phyloP scores from a whole-genome alignment of 805 yeast species.

The Candida pseudofarinosa region DNA sequence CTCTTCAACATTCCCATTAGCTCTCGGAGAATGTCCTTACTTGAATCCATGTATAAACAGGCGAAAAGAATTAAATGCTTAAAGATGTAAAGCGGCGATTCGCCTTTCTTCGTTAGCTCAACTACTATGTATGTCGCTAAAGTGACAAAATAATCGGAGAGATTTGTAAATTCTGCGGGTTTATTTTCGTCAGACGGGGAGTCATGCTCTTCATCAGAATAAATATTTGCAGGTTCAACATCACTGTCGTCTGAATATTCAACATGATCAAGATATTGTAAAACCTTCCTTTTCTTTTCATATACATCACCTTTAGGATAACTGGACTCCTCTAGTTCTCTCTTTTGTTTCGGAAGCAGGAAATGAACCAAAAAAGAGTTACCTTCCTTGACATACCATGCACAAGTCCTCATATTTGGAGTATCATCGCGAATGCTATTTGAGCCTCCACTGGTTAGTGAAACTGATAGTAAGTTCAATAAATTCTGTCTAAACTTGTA shows the following conservation, averaged over 20 bases:
- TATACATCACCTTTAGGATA: neutral
- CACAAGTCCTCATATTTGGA: neutral
- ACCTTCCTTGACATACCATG: neutral
- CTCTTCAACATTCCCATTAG: constrained; percentile 17
- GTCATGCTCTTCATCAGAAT: constrained; percentile 15
- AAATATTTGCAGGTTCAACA: constrained; percentile 7
- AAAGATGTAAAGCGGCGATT: constrained; percentile 21
- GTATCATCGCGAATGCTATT: neutral
- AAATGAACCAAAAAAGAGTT: neutral
- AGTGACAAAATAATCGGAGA: constrained; percentile 9
- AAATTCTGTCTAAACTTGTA: neutral
- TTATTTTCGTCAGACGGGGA: neutral
- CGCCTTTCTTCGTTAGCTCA: constrained; percentile 22
- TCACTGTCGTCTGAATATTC: constrained; percentile 25
- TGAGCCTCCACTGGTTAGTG: neutral
- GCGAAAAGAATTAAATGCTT: constrained; percentile 22
- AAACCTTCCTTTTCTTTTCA: neutral
- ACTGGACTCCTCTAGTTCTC: neutral
- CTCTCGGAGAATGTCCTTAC: constrained; percentile 10
- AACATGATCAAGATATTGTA: constrained; percentile 21
- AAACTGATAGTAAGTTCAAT: neutral
- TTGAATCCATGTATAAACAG: constrained; percentile 13
- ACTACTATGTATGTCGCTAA: constrained; percentile 14
- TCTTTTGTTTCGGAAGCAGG: neutral
- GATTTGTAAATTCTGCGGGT: constrained; percentile 1